These are phyloP conservation scores for Colletotrichum salicis DNA, from an alignment of 2,329 filamentous ascomycete genomes.

Conservation along the genomic window DNA sequence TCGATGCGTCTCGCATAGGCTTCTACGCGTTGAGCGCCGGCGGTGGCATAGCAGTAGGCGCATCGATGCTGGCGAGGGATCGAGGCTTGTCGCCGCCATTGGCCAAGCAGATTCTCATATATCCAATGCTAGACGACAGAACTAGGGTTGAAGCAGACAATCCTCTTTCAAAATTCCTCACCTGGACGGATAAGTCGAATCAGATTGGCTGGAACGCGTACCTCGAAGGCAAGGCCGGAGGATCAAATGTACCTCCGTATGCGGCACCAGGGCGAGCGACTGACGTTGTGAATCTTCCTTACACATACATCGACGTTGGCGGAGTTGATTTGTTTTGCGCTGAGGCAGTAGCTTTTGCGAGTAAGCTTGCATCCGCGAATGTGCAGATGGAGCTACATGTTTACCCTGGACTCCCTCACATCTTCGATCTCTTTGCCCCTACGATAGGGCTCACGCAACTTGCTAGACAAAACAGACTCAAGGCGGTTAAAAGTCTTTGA, in stretches of 20 bases:
- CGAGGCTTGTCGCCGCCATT: slow-evolving; percentile 39
- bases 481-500: slow-evolving; percentile 10
- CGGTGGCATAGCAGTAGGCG: slow-evolving; percentile 36
- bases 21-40: slow-evolving; percentile 41
- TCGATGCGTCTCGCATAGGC: slow-evolving; percentile 38
- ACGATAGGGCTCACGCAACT: slow-evolving; percentile 1
- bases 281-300: slow-evolving; percentile 44
- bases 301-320: slow-evolving; percentile 52
- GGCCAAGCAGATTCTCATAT: slow-evolving; percentile 46
- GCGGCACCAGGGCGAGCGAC: slow-evolving; percentile 40
- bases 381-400: slow-evolving; percentile 53
- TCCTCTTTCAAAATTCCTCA: slow-evolving; percentile 23
- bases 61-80: slow-evolving; percentile 53
- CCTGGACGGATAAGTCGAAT: slow-evolving; percentile 37
- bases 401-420: slow-evolving; percentile 53
- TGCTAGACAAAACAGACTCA: slow-evolving; percentile 11
- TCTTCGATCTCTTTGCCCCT: slow-evolving; percentile 43
- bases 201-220: slow-evolving; percentile 40
- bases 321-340: slow-evolving; percentile 51
- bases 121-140: slow-evolving; percentile 49
- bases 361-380: slow-evolving; percentile 43
- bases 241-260: slow-evolving; percentile 26
- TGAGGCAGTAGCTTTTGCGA: slow-evolving; percentile 47
- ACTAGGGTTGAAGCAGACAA: slow-evolving; percentile 22
- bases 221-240: slow-evolving; percentile 31